Evolutionary conservation across 2,329 filamentous ascomycete species (phyloP).

Genomic region (Nigrospora oryzae): DNA sequence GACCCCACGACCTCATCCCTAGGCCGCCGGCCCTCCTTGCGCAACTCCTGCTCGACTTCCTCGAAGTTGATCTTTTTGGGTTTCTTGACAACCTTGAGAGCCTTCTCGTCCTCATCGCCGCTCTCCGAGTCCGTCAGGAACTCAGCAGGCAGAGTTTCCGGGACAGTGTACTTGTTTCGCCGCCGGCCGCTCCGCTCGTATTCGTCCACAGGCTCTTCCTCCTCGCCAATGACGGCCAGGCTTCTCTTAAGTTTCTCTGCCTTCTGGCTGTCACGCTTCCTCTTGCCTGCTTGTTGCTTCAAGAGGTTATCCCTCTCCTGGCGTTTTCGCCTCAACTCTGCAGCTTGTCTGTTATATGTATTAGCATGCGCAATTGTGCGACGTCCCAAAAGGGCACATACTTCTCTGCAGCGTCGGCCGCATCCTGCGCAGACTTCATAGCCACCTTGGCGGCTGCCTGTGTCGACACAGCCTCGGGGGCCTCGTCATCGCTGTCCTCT

Average conservation of each 20-base stretch:
- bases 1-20: conserved; percentile 41
- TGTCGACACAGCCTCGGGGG: conserved; percentile 51
- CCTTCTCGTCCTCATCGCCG: conserved; percentile 10
- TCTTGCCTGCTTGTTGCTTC: conserved; percentile 45
- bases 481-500: conserved; percentile 42
- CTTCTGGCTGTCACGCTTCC: conserved; percentile 26
- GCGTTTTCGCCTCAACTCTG: conserved; percentile 44
- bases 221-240: conserved; percentile 5
- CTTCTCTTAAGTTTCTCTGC: conserved; percentile 12
- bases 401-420: conserved; percentile 42
- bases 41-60: conserved; percentile 26
- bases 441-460: conserved; percentile 35
- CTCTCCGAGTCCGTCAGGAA: conserved; percentile 40
- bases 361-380: conserved; percentile 4
- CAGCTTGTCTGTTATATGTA: conserved; percentile 31
- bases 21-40: conserved; percentile 27
- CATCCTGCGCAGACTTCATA: conserved; percentile 35
- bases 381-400: conserved; percentile 22
- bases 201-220: conserved; percentile 8
- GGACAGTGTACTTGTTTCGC: conserved; percentile 26
- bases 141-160: conserved; percentile 42
- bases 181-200: conserved; percentile 15
- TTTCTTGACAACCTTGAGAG: conserved; percentile 14
- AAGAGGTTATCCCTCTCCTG: conserved; percentile 44
- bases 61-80: conserved; percentile 37